These are phyloP conservation scores for Wickerhamiella vanderwaltii DNA, from an alignment of 805 yeast genomes.

Conservation along the genomic window DNA sequence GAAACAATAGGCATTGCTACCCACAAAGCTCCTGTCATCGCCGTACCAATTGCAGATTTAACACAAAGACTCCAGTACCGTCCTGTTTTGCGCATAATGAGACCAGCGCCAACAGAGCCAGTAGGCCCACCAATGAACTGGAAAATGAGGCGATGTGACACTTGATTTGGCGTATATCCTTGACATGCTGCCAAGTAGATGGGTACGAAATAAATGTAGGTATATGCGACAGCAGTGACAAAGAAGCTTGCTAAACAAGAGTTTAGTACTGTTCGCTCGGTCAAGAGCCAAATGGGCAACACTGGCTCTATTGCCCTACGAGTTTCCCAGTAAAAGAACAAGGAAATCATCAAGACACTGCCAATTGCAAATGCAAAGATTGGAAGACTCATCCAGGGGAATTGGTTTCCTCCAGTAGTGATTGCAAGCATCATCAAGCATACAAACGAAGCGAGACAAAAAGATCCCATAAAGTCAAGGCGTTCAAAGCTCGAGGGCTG, in stretches of 20 bases:
- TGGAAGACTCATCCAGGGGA: slow-evolving; percentile 34
- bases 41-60: slow-evolving; percentile 32
- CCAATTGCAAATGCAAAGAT: slow-evolving; percentile 31
- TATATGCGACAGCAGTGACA: slow-evolving; percentile 52
- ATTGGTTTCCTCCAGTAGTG: slow-evolving; percentile 50
- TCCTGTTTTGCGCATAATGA: slow-evolving; percentile 57
- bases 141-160: slow-evolving; percentile 41
- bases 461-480: slow-evolving; percentile 55
- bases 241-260: slow-evolving; percentile 62
- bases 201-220: slow-evolving; percentile 59
- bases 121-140: slow-evolving; percentile 56
- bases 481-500: slow-evolving; percentile 31
- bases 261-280: slow-evolving; percentile 46
- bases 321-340: slow-evolving; percentile 42
- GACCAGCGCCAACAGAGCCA: slow-evolving; percentile 58
- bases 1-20: slow-evolving; percentile 28
- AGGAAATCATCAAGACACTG: slow-evolving; percentile 21
- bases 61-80: slow-evolving; percentile 42
- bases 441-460: slow-evolving; percentile 45
- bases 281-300: slow-evolving; percentile 48
- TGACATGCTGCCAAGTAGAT: slow-evolving; percentile 64
- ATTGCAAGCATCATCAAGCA: slow-evolving; percentile 51
- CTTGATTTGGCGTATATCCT: slow-evolving; percentile 56
- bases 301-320: slow-evolving; percentile 50
- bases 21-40: slow-evolving; percentile 37